Evolutionary conservation across 2,329 filamentous ascomycete species (phyloP), one percentile per base, ranked within the genome.

Genomic region (Phaeosphaeriaceae sp.): DNA sequence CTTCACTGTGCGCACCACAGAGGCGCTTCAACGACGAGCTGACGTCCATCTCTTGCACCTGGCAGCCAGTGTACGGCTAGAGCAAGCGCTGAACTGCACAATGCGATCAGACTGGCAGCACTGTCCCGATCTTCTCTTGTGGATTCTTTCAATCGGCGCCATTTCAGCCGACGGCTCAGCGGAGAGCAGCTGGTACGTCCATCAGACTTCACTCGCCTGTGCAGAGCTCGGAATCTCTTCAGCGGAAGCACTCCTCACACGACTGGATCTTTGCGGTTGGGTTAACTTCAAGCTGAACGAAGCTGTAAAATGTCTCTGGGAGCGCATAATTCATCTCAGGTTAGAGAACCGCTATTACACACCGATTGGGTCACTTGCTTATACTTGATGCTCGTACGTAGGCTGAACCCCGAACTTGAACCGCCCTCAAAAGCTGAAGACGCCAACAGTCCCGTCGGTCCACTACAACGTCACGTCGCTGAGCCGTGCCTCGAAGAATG

Each of bases 241-340:
- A 11, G 67, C 67, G 15, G 58, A 70, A 25, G 52, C 57, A 11
- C 58, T 76, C 1, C 69, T 78, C 24, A 62, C 54, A 48, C 66
- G 71, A 41, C 59, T 78, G n/a, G 70, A 72, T 41, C 48, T 70
- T 22, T 78, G 73, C 53, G 73, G 74, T 50, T 78, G 75, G 75
- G 75, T 77, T 53, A 71, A 68, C 58, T 76, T 72, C 63, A 76
- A 76, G 60, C 69, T 77, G 19, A 70, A 75, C 47, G 58, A 68
- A 51, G 72, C 72, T 53, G 73, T 72, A 31, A 54, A 60, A 44
- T 50, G 63, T 42, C 56, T 77, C 21, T 77, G 74, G 74, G 63
- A 66, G 31, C 64, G 60, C 27, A 74, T 76, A 46, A 54, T 70
- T 57, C 56, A 70, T 63, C 57, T 72, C 69, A 76, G 75, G 74